Conservation (phyloP, 441 rosid genomes). For the Monsonia emarginata region DNA sequence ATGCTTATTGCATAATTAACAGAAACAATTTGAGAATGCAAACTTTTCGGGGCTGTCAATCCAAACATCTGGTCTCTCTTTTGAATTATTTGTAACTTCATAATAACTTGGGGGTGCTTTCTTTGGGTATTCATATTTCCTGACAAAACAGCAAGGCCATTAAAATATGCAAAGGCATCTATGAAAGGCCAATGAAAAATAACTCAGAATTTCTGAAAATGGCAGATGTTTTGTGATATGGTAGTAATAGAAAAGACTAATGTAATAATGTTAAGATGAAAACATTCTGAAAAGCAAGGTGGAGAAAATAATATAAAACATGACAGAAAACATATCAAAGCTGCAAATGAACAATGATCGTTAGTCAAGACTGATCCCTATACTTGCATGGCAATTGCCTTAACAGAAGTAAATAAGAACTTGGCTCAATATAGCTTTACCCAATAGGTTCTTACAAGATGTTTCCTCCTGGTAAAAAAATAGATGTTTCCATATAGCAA, state of each 20-base stretch:
- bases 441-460: not conserved
- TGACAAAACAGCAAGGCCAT: slow-evolving; percentile 27
- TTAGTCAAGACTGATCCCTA: not conserved
- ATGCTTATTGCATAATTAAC: slow-evolving; percentile 13
- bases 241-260: not conserved
- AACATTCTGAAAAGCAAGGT: not conserved
- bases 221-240: not conserved
- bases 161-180: not conserved
- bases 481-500: no score
- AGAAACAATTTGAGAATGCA: slow-evolving; percentile 22
- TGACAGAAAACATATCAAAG: not conserved
- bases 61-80: slow-evolving; percentile 99
- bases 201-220: not conserved
- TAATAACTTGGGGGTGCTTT: slow-evolving; percentile 75
- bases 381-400: not conserved
- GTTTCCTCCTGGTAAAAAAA: no score
- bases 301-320: not conserved
- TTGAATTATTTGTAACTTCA: slow-evolving; percentile 74
- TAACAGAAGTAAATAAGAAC: not conserved
- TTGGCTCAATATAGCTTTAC: not conserved
- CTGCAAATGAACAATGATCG: not conserved
- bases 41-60: slow-evolving; percentile 94
- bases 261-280: not conserved
- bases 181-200: not conserved
- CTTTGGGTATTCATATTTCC: slow-evolving; percentile 83